Evolutionary conservation across 2,329 filamentous ascomycete species (phyloP).

Genomic region (Penicillium griseofulvum): DNA sequence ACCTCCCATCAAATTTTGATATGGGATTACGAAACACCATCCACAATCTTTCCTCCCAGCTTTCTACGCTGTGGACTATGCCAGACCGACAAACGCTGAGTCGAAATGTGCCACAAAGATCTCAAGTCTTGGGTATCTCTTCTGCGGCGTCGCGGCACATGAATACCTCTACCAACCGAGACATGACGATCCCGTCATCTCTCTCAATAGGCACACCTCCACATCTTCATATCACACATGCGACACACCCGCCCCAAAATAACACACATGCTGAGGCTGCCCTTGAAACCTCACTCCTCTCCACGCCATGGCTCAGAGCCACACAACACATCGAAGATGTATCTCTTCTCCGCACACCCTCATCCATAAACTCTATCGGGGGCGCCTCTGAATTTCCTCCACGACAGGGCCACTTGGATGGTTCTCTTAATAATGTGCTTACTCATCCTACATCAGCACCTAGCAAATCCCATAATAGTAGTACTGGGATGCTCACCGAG

Average conservation of each 20-base stretch:
- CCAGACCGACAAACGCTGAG: slow-evolving; percentile 8
- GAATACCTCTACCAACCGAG: slow-evolving; percentile 3
- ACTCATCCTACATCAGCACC: slow-evolving; percentile 17
- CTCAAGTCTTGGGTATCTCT: slow-evolving; percentile 2
- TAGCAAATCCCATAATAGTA: slow-evolving; percentile 18
- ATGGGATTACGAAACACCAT: slow-evolving; percentile 28
- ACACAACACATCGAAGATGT: slow-evolving; percentile 27
- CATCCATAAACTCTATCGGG: slow-evolving; percentile 27
- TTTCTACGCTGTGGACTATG: slow-evolving; percentile 29
- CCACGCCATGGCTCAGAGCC: slow-evolving; percentile 30
- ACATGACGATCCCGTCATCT: slow-evolving; percentile 3
- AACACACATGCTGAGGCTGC: slow-evolving; percentile 6
- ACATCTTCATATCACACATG: slow-evolving; percentile 2
- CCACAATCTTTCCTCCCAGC: slow-evolving; percentile 29
- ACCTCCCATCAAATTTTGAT: slow-evolving; percentile 22
- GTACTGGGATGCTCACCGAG: slow-evolving; percentile 21
- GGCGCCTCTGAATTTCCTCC: slow-evolving; percentile 20
- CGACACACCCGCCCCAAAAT: slow-evolving; percentile 3
- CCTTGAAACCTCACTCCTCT: slow-evolving; percentile 22
- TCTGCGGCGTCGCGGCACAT: slow-evolving; percentile 9
- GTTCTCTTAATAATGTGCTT: slow-evolving; percentile 11
- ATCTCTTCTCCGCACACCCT: slow-evolving; percentile 28
- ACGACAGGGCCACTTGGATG: slow-evolving; percentile 19
- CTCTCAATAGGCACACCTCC: slow-evolving; percentile 8
- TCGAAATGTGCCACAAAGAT: not conserved